Evolutionary conservation across 1,284 basidiomycete genomes (phyloP).

Genomic region (Hypsizygus ulmarius): DNA sequence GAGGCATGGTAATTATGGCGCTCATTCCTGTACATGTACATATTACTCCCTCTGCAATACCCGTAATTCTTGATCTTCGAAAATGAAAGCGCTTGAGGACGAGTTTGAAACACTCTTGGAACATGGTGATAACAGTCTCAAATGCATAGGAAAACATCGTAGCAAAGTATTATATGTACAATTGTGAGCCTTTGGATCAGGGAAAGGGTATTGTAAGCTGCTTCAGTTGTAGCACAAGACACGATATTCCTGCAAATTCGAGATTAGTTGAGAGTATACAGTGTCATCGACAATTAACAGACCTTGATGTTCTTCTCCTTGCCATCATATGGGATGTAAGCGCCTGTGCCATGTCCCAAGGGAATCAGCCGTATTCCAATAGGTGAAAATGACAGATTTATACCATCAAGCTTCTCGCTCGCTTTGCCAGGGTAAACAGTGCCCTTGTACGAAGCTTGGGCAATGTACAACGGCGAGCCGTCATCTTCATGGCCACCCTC

Average conservation of each 20-base stretch:
- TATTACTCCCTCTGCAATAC: neutral
- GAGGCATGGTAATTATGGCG: slow-evolving; percentile 33
- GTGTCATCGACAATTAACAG: slow-evolving; percentile 13
- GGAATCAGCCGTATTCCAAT: neutral
- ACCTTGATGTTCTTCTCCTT: slow-evolving; percentile 48
- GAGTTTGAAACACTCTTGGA: neutral
- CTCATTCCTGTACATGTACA: slow-evolving; percentile 10
- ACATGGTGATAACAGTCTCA: neutral
- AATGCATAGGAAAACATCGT: neutral
- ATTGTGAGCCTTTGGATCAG: neutral
- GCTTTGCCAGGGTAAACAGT: slow-evolving; percentile 64
- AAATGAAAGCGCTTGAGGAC: neutral
- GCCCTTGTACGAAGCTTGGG: slow-evolving; percentile 51
- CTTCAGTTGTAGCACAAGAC: slow-evolving; percentile 19
- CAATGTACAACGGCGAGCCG: slow-evolving; percentile 60
- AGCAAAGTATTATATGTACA: slow-evolving; percentile 8
- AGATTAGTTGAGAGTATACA: neutral
- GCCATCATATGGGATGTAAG: slow-evolving; percentile 51
- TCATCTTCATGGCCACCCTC: slow-evolving; percentile 66
- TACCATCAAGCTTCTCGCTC: slow-evolving; percentile 52
- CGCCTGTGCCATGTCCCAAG: slow-evolving; percentile 29
- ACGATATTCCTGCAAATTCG: slow-evolving; percentile 15
- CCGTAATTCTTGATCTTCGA: neutral
- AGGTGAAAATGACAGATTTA: slow-evolving; percentile 16
- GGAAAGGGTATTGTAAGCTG: neutral